Evolutionary conservation across 805 yeast genomes (phyloP), one percentile per base, ranked within the genome.

Genomic region (Cyberlindnera meyerae): DNA sequence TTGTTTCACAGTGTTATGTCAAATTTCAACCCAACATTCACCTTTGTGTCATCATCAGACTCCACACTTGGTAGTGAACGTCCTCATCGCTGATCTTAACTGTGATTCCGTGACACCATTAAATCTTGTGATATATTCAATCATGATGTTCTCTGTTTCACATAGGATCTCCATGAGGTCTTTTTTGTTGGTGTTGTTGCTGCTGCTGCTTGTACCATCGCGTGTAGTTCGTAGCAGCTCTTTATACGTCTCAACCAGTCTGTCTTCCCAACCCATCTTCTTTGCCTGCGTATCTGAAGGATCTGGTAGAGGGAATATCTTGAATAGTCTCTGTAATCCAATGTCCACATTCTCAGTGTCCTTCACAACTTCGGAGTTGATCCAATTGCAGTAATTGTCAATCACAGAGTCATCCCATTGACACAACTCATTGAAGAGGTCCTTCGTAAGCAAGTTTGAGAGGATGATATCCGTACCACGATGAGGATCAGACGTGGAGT

Each of bases 351-450:
- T 44, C 3, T 43, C 33, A 3, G 56, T 56, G 14, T 59, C 56
- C 55, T 17, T 46, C 3, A 63, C 45, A 11, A 65, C 33, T 26
- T 54, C 55, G 8, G 63, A 63, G 34, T 65, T 58, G 34, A 73
- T 65, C 77, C 82, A 74, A 16, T 67, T 60, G 18, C 78, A 53
- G 53, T 77, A 82, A 18, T 62, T 54, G 4, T 64, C 63, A 3
- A 69, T 62, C 37, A 71, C 62, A 2, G 51, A 48, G n/a, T 68
- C 68, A 28, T 65, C 59, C 81, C 86, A 76, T 11, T 57, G 52
- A 9, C 66, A 33, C 4, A 78, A 49, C 12, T 67, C 68, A 6
- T 54, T 37, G 8, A 61, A 60, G 3, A 55, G 49, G 1, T 62
- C 53, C 2, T 51, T 54, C 2, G 52, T 39, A 7, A 40, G 28